Percentiles rank a stretch among this genome's conserved stretches.
These are phyloP conservation scores for Chaetoceros tenuissimus DNA, from an alignment of 108 stramenopile genomes.

Conservation along the genomic window DNA sequence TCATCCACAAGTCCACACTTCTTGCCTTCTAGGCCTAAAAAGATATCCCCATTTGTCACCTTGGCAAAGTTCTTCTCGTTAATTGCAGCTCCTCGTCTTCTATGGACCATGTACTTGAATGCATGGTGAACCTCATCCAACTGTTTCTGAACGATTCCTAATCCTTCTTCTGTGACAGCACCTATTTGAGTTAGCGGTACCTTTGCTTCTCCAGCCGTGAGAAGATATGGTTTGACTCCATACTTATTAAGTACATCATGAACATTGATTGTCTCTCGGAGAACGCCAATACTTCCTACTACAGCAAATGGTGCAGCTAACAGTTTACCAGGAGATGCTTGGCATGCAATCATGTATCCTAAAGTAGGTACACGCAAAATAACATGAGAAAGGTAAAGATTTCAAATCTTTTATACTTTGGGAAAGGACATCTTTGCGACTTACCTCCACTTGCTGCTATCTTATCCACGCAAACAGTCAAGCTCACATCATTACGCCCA, in stretches of 20 bases:
- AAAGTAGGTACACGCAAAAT: background rate
- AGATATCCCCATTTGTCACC: slow-evolving; percentile 63
- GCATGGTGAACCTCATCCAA: slow-evolving; percentile 60
- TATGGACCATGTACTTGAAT: slow-evolving; percentile 44
- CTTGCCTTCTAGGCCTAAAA: slow-evolving; percentile 46
- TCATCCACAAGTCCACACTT: slow-evolving; percentile 62
- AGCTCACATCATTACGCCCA: slow-evolving; percentile 14
- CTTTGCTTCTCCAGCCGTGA: slow-evolving; percentile 73
- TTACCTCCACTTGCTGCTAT: slow-evolving; percentile 9
- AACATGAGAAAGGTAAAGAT: slow-evolving; percentile 1
- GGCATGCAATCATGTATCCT: slow-evolving; percentile 38
- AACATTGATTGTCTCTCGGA: slow-evolving; percentile 61
- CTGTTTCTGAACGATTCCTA: slow-evolving; percentile 43
- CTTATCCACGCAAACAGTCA: slow-evolving; percentile 33
- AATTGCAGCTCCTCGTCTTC: slow-evolving; percentile 24
- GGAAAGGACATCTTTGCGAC: too few species aligned
- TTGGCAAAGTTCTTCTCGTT: slow-evolving; percentile 40
- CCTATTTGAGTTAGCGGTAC: slow-evolving; percentile 56
- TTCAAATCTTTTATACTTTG: too few species aligned
- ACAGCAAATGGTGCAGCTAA: slow-evolving; percentile 77
- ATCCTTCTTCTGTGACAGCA: slow-evolving; percentile 43
- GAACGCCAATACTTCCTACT: slow-evolving; percentile 71
- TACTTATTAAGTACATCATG: slow-evolving; percentile 46
- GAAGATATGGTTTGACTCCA: slow-evolving; percentile 50
- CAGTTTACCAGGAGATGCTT: slow-evolving; percentile 45